Percentiles rank a stretch among this genome's conserved stretches.
phyloP scores from a whole-genome alignment of 139 green algal species.

The Eudorina sp. region DNA sequence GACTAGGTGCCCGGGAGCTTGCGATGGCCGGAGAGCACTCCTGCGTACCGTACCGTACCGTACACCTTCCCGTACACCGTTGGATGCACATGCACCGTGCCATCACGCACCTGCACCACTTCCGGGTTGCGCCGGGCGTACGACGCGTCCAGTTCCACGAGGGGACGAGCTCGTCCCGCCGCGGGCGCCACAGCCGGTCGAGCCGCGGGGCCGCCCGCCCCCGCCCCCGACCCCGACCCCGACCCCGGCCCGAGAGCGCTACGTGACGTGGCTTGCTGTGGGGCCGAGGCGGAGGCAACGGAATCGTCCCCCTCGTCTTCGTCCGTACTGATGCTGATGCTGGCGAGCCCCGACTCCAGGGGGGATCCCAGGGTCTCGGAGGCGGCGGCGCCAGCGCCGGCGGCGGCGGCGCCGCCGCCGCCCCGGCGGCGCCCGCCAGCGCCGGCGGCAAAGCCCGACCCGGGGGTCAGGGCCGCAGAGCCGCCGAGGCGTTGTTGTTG shows the following conservation, averaged over 20 bases:
- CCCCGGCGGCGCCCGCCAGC: not conserved
- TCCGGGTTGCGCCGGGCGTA: conserved; percentile 21
- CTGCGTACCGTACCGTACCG: too few species aligned
- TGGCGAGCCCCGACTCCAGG: conserved; percentile 6
- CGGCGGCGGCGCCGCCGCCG: not conserved
- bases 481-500: not conserved
- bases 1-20: too few species aligned
- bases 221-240: too few species aligned
- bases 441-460: not conserved
- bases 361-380: not conserved
- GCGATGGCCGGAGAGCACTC: too few species aligned
- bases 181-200: too few species aligned
- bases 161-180: too few species aligned
- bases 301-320: not conserved
- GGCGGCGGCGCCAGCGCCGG: not conserved
- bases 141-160: conserved; percentile 25
- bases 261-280: too few species aligned
- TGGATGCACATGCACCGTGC: too few species aligned
- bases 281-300: too few species aligned
- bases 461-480: not conserved
- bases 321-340: not conserved
- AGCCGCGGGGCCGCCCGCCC: too few species aligned
- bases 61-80: too few species aligned
- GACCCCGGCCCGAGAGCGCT: too few species aligned
- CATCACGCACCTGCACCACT: not conserved